Percentiles rank a stretch among this genome's conserved stretches.
Conservation (phyloP, 352 stramenopile genomes). For the Globisporangium paddicum region DNA sequence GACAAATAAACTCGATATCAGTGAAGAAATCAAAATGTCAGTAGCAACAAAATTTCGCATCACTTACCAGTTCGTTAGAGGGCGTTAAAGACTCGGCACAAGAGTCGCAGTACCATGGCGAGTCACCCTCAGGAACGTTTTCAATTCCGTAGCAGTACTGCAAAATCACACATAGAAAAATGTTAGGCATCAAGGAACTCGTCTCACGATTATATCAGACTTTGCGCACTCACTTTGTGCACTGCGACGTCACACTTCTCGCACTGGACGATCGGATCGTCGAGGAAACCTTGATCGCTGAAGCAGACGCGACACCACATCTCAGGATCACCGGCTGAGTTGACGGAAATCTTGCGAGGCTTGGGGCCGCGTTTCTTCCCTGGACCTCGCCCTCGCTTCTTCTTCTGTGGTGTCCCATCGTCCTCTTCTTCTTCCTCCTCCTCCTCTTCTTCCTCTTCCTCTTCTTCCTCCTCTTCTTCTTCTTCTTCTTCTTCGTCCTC, state of each 20-base stretch:
- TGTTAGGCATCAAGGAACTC: neutral
- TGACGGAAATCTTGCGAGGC: slow-evolving; percentile 28
- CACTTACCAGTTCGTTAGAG: slow-evolving; percentile 45
- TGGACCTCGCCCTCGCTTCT: slow-evolving; percentile 9
- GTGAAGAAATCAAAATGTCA: neutral
- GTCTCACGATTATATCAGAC: neutral
- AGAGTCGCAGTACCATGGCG: slow-evolving; percentile 84
- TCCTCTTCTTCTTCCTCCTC: slow-evolving; percentile 23
- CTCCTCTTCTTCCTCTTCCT: slow-evolving; percentile 32
- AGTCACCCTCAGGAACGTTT: slow-evolving; percentile 70
- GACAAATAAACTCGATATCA: neutral
- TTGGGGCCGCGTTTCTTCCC: slow-evolving; percentile 28
- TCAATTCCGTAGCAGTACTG: slow-evolving; percentile 89
- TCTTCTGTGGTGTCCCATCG: slow-evolving; percentile 25
- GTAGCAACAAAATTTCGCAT: neutral
- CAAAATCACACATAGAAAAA: neutral
- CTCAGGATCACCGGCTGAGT: slow-evolving; percentile 70
- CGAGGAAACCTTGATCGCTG: slow-evolving; percentile 81
- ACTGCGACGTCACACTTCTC: slow-evolving; percentile 81
- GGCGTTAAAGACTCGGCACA: slow-evolving; percentile 42
- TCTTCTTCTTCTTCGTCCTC: slow-evolving; percentile 49
- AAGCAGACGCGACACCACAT: slow-evolving; percentile 90
- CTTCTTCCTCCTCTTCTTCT: slow-evolving; percentile 35
- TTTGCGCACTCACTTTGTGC: slow-evolving; percentile 56
- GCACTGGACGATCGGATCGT: slow-evolving; percentile 87